Evolutionary conservation across 192 early-diverging fungal genomes (phyloP).

Genomic region (Dimargaris cristalligena): DNA sequence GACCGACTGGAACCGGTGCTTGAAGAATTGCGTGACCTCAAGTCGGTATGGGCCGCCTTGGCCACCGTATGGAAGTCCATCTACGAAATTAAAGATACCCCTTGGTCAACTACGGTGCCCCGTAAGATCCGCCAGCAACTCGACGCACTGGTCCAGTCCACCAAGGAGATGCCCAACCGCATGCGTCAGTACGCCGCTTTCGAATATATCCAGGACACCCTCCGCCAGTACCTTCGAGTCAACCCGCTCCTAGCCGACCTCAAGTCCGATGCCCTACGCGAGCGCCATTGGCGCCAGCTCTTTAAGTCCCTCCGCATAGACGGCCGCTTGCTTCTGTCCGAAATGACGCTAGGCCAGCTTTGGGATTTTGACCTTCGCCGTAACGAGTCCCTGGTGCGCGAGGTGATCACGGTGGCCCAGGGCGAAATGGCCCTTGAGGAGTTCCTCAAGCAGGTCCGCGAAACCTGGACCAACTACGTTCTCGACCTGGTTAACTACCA

Average conservation of each 20-base stretch:
- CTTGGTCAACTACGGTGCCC: constrained; percentile 73
- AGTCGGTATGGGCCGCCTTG: constrained; percentile 79
- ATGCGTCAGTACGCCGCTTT: constrained; percentile 96
- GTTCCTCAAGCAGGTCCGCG: constrained; percentile 80
- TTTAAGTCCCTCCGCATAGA: constrained; percentile 71
- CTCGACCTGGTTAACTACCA: constrained; percentile 95
- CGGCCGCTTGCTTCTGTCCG: constrained; percentile 43
- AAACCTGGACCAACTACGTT: constrained; percentile 82
- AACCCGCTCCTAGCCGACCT: constrained; percentile 71
- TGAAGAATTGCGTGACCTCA: constrained; percentile 84
- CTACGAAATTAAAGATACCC: constrained; percentile 68
- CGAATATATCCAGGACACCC: constrained; percentile 77
- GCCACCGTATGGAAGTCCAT: constrained; percentile 67
- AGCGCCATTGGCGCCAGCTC: constrained; percentile 93
- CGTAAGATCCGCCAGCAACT: constrained; percentile 80
- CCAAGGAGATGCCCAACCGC: constrained; percentile 87
- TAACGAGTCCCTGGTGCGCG: constrained; percentile 70
- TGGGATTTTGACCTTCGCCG: constrained; percentile 88
- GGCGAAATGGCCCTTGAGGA: constrained; percentile 99
- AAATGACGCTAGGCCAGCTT: constrained; percentile 85
- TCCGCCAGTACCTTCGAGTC: constrained; percentile 62
- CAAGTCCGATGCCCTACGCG: constrained; percentile 90
- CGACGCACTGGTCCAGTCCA: constrained; percentile 58
- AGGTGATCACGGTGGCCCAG: constrained; percentile 82
- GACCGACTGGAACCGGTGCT: constrained; percentile 63